These are phyloP conservation scores for Rhizophagus clarus DNA, from an alignment of 192 early-diverging fungal genomes.

Conservation along the genomic window DNA sequence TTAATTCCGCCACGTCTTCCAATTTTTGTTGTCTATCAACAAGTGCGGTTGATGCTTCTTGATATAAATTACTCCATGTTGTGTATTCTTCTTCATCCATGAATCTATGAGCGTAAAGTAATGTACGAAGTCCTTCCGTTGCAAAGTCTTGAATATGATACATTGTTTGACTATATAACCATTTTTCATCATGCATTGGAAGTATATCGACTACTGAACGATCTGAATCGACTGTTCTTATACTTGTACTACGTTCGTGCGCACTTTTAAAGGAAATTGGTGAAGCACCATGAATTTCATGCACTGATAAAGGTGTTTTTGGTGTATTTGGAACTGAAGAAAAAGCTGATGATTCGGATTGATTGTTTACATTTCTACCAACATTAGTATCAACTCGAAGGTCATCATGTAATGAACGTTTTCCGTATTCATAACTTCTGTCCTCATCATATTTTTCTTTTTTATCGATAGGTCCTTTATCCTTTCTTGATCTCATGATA, in stretches of 20 bases:
- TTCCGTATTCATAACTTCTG: background rate
- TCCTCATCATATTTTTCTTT: background rate
- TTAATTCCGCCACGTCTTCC: conserved; percentile 64
- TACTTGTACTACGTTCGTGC: conserved; percentile 31
- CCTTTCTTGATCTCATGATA: conserved; percentile 30
- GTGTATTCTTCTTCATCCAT: conserved; percentile 67
- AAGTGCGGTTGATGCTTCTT: conserved; percentile 70
- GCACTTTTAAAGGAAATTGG: background rate
- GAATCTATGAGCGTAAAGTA: conserved; percentile 73
- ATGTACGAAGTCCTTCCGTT: conserved; percentile 80
- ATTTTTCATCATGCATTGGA: conserved; percentile 41
- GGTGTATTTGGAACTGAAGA: background rate
- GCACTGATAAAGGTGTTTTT: background rate
- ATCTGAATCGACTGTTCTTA: conserved; percentile 42
- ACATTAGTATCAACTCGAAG: background rate
- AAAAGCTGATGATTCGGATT: background rate
- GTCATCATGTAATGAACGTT: background rate
- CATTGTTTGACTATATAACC: conserved; percentile 61
- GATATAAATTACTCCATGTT: conserved; percentile 65
- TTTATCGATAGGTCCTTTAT: conserved; percentile 6
- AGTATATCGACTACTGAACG: conserved; percentile 35
- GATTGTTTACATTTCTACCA: background rate
- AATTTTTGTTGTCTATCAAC: conserved; percentile 60
- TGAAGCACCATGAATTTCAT: background rate
- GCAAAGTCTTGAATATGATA: conserved; percentile 73